Evolutionary conservation across 2,329 filamentous ascomycete species (phyloP).

Genomic region (Conoideocrella luteorostrata): DNA sequence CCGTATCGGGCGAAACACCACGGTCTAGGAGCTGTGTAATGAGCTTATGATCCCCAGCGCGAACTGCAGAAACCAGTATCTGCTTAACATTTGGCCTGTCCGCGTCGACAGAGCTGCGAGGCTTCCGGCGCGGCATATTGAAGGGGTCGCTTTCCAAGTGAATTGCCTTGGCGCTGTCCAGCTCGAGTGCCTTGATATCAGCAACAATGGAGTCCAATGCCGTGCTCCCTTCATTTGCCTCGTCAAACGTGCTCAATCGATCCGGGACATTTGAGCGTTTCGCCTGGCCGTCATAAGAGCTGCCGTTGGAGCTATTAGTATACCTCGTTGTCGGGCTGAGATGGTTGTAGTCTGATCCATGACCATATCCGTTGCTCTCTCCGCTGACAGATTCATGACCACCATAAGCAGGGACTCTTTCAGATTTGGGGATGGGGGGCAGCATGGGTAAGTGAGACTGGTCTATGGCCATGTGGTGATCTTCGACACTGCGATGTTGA

Average conservation of each 20-base stretch:
- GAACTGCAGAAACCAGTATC: slow-evolving; percentile 47
- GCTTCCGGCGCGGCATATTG: slow-evolving; percentile 45
- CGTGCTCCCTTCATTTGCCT: slow-evolving; percentile 10
- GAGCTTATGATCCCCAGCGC: slow-evolving; percentile 49
- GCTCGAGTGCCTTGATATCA: slow-evolving; percentile 30
- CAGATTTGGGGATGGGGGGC: slow-evolving; percentile 5
- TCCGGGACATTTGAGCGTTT: slow-evolving; percentile 16
- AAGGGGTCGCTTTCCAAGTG: slow-evolving; percentile 44
- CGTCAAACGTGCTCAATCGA: slow-evolving; percentile 24
- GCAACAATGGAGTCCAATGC: slow-evolving; percentile 21
- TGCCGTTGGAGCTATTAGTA: slow-evolving; percentile 22
- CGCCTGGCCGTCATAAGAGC: slow-evolving; percentile 22
- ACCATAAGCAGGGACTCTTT: slow-evolving; percentile 6
- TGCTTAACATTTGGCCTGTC: slow-evolving; percentile 38
- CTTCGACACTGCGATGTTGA: slow-evolving; percentile 10
- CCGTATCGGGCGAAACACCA: slow-evolving; percentile 46
- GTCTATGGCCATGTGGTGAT: slow-evolving; percentile 3
- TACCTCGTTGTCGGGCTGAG: slow-evolving; percentile 11
- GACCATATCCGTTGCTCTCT: slow-evolving; percentile 9
- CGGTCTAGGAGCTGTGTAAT: slow-evolving; percentile 52
- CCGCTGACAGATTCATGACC: slow-evolving; percentile 11
- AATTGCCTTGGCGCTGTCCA: slow-evolving; percentile 35
- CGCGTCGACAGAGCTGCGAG: slow-evolving; percentile 36
- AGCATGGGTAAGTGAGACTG: slow-evolving; percentile 4
- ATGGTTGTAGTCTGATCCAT: slow-evolving; percentile 6